These are phyloP conservation scores for Teunomyces pallodes DNA, from an alignment of 805 yeast species.

Conservation along the genomic window DNA sequence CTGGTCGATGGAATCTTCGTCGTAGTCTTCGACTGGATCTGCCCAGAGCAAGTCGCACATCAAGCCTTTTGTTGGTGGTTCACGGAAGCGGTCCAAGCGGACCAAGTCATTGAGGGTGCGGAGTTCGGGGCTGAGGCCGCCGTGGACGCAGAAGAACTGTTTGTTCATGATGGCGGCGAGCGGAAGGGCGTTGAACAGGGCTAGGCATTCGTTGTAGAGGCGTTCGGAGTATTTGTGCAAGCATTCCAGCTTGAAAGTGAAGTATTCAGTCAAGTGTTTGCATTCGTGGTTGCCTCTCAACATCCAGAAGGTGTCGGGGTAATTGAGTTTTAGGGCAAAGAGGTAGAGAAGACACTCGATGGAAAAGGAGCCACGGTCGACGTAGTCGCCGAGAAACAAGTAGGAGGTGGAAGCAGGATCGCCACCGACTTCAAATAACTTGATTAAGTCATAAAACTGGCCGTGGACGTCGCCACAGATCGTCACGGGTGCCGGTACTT, in stretches of 20 bases:
- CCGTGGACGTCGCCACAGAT: slow-evolving; percentile 99
- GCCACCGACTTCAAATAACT: slow-evolving; percentile 91
- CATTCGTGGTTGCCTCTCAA: slow-evolving; percentile 95
- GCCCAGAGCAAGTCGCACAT: slow-evolving; percentile 97
- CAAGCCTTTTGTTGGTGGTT: slow-evolving; percentile 90
- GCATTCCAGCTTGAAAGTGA: slow-evolving; percentile 90
- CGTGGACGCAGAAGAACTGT: slow-evolving; percentile 95
- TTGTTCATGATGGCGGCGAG: slow-evolving; percentile 90
- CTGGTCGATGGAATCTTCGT: slow-evolving; percentile 46
- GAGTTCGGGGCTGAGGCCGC: slow-evolving; percentile 89
- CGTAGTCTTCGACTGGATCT: slow-evolving; percentile 90
- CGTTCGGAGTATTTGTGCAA: slow-evolving; percentile 68
- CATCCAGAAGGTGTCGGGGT: slow-evolving; percentile 72
- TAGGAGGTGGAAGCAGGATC: slow-evolving; percentile 75
- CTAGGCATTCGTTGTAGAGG: slow-evolving; percentile 71
- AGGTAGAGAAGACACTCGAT: slow-evolving; percentile 76
- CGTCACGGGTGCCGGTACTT: slow-evolving; percentile 88
- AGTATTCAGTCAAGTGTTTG: slow-evolving; percentile 87
- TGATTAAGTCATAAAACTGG: slow-evolving; percentile 85
- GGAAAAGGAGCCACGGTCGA: slow-evolving; percentile 90
- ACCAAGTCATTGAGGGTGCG: slow-evolving; percentile 65
- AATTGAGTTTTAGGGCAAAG: slow-evolving; percentile 75
- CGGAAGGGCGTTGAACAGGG: slow-evolving; percentile 83
- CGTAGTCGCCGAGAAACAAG: slow-evolving; percentile 89
- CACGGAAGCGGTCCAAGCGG: slow-evolving; percentile 74